A percentile compares a stretch with the other conserved stretches of the same genome.
These are phyloP conservation scores for Diplodia mutila DNA, from an alignment of 2,329 filamentous ascomycete genomes.

Conservation along the genomic window DNA sequence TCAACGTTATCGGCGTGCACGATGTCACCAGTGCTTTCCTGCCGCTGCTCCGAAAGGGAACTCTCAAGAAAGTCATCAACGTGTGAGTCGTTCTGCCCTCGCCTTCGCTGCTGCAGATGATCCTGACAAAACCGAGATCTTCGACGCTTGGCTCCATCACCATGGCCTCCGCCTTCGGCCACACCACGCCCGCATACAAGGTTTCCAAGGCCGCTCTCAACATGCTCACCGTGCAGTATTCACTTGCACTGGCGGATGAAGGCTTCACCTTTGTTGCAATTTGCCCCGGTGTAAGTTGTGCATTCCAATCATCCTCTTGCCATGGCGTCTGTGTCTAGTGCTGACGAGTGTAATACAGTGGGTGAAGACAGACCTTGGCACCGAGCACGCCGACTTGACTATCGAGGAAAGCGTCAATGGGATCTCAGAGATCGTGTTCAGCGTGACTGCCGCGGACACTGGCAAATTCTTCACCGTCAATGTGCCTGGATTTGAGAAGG, in stretches of 20 bases:
- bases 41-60: slow-evolving; percentile 44
- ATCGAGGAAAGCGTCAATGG: slow-evolving; percentile 45
- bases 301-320: too few relatives aligned
- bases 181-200: slow-evolving; percentile 45
- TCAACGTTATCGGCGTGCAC: slow-evolving; percentile 47
- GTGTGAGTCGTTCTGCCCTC: slow-evolving; percentile 38
- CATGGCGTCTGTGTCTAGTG: too few relatives aligned
- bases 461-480: slow-evolving; percentile 55
- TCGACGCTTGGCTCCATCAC: slow-evolving; percentile 50
- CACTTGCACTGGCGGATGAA: slow-evolving; percentile 40
- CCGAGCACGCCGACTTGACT: slow-evolving; percentile 46
- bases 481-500: slow-evolving; percentile 35
- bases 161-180: slow-evolving; percentile 31
- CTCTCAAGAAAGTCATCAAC: slow-evolving; percentile 49
- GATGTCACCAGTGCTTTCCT: slow-evolving; percentile 46
- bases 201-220: slow-evolving; percentile 55
- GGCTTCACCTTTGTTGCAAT: slow-evolving; percentile 51
- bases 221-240: slow-evolving; percentile 52
- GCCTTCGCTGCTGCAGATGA: neutral
- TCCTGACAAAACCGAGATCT: slow-evolving; percentile 35
- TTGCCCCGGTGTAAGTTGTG: slow-evolving; percentile 48
- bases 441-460: slow-evolving; percentile 44
- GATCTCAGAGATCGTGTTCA: slow-evolving; percentile 51
- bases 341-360: slow-evolving; percentile 39
- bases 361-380: slow-evolving; percentile 52